Base-by-base conservation (phyloP, 352 stramenopile species). In the Phytophthora hybrid region DNA sequence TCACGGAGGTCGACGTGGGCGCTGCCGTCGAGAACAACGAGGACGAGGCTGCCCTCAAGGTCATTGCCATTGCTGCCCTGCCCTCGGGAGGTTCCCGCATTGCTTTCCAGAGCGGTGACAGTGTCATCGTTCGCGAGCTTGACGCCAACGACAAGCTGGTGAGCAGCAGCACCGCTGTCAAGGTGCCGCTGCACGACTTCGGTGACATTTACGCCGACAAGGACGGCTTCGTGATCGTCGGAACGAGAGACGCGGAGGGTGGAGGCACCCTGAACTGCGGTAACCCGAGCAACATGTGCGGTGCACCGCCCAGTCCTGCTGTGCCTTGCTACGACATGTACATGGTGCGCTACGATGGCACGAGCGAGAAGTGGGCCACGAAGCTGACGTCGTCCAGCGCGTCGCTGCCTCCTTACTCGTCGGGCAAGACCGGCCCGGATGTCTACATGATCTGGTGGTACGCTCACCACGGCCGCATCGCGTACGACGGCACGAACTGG, bases 381-480 rank as follows among this genome's bases (percentile, higher is more conserved):
- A 88, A 88, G 68, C 68, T 88, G 7, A 86, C 81, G 21, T 71
- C 72, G 4, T 88, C 81, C n/a, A 88, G 81, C 60, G 46, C 79
- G 0, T 71, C 71, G 19, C 71, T 88, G 47, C 81, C 79, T 16
- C 81, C 81, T 31, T 88, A 88, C 70, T 88, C 81, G 59, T 74
- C 66, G 1, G 69, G 47, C 23, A 75, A 69, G 31, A 85, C 79
- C 0, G 81, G 79, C 3, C 4, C 59, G 2, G 63, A 88, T 23
- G 81, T 86, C 37, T 86, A 69, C 60, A 86, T 86, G 79, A 81
- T 86, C 70, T 86, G 77, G 79, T 88, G 81, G 81, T 88, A 88
- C 70, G 79, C 81, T 0, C 81, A 88, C 65, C 81, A 88, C 68
- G 81, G 81, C 13, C 81, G 81, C 10, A 77, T 88, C 47, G 79